These are phyloP conservation scores for Oenanthe javanica DNA, from an alignment of 140 eudicot species.

Conservation along the genomic window DNA sequence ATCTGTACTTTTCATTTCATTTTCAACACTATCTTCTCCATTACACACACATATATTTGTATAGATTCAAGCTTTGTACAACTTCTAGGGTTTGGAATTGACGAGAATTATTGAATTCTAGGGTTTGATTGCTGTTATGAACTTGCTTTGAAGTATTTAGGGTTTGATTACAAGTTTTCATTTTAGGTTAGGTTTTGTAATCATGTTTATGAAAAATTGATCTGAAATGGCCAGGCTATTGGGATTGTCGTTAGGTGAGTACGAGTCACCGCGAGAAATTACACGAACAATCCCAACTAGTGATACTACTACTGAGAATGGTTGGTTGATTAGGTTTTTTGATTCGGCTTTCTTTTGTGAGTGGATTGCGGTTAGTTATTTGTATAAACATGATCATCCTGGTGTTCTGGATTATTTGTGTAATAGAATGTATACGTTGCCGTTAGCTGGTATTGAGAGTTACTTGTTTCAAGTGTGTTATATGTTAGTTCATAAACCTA, in stretches of 20 bases:
- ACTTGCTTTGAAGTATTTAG: slow-evolving; percentile 5
- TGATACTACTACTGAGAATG: slow-evolving; percentile 77
- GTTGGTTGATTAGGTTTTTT: slow-evolving; percentile 90
- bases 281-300: slow-evolving; percentile 68
- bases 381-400: slow-evolving; percentile 91
- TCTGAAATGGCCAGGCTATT: slow-evolving; percentile 66
- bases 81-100: slow-evolving; percentile 6
- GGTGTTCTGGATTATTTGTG: slow-evolving; percentile 94
- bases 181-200: slow-evolving; percentile 1
- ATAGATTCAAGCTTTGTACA: neutral
- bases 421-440: slow-evolving; percentile 94
- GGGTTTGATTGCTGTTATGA: neutral
- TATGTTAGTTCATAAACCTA: slow-evolving; percentile 91
- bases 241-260: slow-evolving; percentile 66
- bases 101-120: neutral
- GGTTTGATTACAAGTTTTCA: neutral
- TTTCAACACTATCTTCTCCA: neutral
- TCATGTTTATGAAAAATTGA: slow-evolving; percentile 22
- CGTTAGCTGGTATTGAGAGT: slow-evolving; percentile 89
- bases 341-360: slow-evolving; percentile 96
- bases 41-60: neutral
- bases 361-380: slow-evolving; percentile 99
- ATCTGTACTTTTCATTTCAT: neutral
- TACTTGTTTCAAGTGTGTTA: slow-evolving; percentile 98
- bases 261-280: slow-evolving; percentile 80